A percentile compares a stretch with the other conserved stretches of the same genome.
These are phyloP conservation scores for Metschnikowia noctiluminum DNA, from an alignment of 805 yeast genomes.

Conservation along the genomic window DNA sequence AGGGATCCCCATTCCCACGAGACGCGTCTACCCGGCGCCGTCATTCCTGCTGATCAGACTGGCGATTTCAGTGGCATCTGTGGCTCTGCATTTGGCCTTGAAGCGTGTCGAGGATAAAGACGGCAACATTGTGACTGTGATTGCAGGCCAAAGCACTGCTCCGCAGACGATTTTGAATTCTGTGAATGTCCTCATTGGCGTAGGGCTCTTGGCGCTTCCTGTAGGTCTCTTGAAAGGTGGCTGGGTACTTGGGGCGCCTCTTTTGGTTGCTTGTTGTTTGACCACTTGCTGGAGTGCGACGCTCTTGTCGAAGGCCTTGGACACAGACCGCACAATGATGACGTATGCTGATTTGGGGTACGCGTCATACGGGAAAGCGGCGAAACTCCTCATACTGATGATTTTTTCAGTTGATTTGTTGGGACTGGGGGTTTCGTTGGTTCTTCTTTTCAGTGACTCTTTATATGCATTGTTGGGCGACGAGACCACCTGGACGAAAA, in stretches of 20 bases:
- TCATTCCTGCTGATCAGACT: conserved; percentile 45
- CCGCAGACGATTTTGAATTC: conserved; percentile 69
- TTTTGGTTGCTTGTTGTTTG: conserved; percentile 58
- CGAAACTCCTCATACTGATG: conserved; percentile 68
- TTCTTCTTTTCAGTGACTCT: conserved; percentile 83
- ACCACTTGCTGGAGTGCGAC: conserved; percentile 77
- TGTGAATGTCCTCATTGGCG: conserved; percentile 64
- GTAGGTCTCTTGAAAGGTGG: conserved; percentile 64
- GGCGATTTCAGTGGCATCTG: conserved; percentile 32
- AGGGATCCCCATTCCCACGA: conserved; percentile 26
- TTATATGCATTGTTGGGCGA: conserved; percentile 40
- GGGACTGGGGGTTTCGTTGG: conserved; percentile 78
- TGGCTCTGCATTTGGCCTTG: conserved; percentile 51
- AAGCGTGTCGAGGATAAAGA: conserved; percentile 65
- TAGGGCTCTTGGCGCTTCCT: conserved; percentile 65
- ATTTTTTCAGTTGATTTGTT: conserved; percentile 73
- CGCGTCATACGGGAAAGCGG: conserved; percentile 43
- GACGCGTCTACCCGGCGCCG: conserved; percentile 32
- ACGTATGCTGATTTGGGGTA: conserved; percentile 30
- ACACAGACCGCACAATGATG: conserved; percentile 28
- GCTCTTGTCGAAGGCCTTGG: conserved; percentile 39
- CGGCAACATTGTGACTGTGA: conserved; percentile 66
- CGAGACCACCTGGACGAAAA: conserved; percentile 35
- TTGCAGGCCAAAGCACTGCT: conserved; percentile 78
- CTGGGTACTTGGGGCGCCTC: conserved; percentile 59